Evolutionary conservation across 2,329 filamentous ascomycete species (phyloP).

Genomic region (Pestalotiopsis sp.): DNA sequence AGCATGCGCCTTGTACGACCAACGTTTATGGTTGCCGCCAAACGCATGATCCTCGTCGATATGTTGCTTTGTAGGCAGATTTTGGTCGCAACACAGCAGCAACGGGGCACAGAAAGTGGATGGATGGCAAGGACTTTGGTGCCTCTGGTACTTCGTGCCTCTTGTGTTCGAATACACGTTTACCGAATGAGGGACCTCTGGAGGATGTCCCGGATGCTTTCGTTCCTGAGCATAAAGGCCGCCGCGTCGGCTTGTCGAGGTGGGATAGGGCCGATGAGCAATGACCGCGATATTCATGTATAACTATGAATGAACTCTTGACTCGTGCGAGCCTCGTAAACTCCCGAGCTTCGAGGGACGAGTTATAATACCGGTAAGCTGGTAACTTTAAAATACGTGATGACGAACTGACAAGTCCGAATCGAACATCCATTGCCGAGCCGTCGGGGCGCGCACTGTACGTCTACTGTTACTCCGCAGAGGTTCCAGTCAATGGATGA

Average conservation of each 20-base stretch:
- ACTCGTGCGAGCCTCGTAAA: not conserved
- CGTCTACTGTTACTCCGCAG: not conserved
- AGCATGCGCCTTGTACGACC: not conserved
- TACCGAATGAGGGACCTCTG: not conserved
- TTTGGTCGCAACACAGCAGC: not conserved
- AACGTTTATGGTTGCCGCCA: not conserved
- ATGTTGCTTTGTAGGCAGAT: not conserved
- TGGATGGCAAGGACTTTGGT: not conserved
- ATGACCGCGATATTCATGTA: not conserved
- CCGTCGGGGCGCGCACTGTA: not conserved
- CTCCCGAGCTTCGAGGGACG: not conserved
- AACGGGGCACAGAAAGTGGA: not conserved
- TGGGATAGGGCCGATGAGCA: not conserved
- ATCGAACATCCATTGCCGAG: not conserved
- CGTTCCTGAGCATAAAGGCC: not conserved
- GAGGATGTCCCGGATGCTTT: not conserved
- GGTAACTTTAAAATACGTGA: slow-evolving; percentile 3
- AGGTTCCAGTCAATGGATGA: not conserved
- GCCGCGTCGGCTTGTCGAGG: not conserved
- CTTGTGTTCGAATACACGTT: not conserved
- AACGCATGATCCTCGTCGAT: not conserved
- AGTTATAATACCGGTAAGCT: too few species aligned
- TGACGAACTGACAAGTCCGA: not conserved
- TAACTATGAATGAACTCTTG: slow-evolving; percentile 1
- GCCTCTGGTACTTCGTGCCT: not conserved